Evolutionary conservation across 208 protist species (phyloP), one percentile per base, ranked within the genome.

Genomic region (Acanthamoeba lenticulata): DNA sequence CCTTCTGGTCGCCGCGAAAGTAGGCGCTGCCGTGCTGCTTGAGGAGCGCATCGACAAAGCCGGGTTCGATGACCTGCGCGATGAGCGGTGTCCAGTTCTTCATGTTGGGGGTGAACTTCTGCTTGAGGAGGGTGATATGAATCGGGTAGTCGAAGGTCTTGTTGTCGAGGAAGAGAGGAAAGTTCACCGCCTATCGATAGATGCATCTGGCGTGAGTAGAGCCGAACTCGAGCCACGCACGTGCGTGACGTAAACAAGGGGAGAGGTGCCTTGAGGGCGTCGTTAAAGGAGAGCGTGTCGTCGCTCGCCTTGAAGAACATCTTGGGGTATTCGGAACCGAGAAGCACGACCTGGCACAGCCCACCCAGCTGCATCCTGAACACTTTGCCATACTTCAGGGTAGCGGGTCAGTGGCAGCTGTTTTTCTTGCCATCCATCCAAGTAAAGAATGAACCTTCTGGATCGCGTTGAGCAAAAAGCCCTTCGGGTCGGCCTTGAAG

Each of bases 81-180:
- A 85, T 85, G 44, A 85, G 74, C 42, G 74, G 74, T 3, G 74
- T 85, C 74, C 74, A 85, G 74, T 85, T 85, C 27, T 29, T 17
- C 74, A 85, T 52, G 74, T 85, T 85, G 74, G 74, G 74, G 2
- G 74, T 85, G 42, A 85, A 85, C 74, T 85, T 85, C 44, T 85
- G 74, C 44, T 85, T 85, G 74, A 85, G 27, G 44, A 85, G 74
- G 27, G 74, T 57, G 74, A 85, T 85, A 42, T 85, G 74, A 42
- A 85, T 57, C 42, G 74, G 74, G 74, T 85, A 85, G 9, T 85
- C 74, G 45, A 85, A 85, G 21, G 74, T 85, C 74, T 55, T 85
- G 74, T 85, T 85, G 45, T 85, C 74, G 42, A 85, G 44, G 74
- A 85, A 85, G 21, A 85, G 74, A 21, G 49, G 19, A 42, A 85